Conservation (phyloP, 2,329 filamentous ascomycete genomes). For the Hypoxylon sp. region DNA sequence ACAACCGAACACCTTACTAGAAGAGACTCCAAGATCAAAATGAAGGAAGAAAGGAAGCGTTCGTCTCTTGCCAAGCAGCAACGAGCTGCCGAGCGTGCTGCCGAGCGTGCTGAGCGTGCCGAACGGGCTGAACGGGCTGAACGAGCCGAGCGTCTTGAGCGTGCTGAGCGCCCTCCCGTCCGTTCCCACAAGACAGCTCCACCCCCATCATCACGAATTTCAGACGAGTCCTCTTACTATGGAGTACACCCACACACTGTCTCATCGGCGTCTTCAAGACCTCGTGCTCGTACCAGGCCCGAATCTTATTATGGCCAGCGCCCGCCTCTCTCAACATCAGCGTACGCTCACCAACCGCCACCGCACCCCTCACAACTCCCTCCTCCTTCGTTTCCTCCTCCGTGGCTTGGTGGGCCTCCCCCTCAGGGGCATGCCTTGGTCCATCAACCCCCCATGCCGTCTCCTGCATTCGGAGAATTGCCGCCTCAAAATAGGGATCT, state of each 20-base stretch:
- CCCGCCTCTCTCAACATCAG: conserved; percentile 57
- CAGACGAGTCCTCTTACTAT: conserved; percentile 60
- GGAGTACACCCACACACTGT: conserved; percentile 55
- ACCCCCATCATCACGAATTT: conserved; percentile 52
- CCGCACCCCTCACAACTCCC: conserved; percentile 51
- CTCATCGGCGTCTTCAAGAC: conserved; percentile 54
- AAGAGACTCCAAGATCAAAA: conserved; percentile 47
- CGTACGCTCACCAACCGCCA: conserved; percentile 55
- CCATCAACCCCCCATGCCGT: conserved; percentile 41
- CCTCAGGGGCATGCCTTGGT: conserved; percentile 44
- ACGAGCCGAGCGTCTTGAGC: neutral
- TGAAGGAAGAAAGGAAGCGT: conserved; percentile 54
- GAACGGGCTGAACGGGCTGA: neutral
- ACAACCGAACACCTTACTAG: conserved; percentile 57
- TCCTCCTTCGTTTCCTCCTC: conserved; percentile 49
- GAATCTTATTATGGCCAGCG: conserved; percentile 58
- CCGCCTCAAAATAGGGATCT: conserved; percentile 41
- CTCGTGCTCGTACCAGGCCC: conserved; percentile 60
- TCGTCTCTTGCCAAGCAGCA: conserved; percentile 47
- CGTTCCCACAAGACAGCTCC: conserved; percentile 59
- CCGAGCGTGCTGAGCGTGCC: neutral
- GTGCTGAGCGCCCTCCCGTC: conserved; percentile 50
- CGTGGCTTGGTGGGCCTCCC: conserved; percentile 37
- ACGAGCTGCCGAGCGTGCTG: neutral
- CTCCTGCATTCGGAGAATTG: conserved; percentile 38